Conservation (phyloP, 148 eudicot species). For the Fallopia convolvulus region DNA sequence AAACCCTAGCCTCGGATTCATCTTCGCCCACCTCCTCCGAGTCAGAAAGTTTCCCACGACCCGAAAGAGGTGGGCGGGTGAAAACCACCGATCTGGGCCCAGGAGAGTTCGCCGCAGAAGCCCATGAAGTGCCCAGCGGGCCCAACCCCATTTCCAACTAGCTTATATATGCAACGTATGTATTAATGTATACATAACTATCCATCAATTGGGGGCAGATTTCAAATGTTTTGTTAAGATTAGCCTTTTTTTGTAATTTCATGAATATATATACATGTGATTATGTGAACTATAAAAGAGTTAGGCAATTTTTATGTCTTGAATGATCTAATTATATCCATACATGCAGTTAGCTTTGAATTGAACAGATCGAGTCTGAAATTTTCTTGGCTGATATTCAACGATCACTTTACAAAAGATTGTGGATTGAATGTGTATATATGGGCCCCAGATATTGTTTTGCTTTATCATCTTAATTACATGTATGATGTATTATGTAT, state of each 20-base stretch:
- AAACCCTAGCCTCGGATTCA: neutral
- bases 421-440: too few relatives aligned
- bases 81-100: neutral
- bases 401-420: too few relatives aligned
- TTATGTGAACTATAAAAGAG: neutral
- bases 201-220: neutral
- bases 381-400: too few relatives aligned
- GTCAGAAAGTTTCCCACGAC: neutral
- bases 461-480: too few relatives aligned
- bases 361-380: too few relatives aligned
- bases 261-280: neutral
- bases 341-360: too few relatives aligned
- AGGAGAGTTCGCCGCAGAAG: neutral
- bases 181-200: neutral
- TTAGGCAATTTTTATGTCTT: neutral
- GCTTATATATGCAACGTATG: neutral
- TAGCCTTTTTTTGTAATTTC: neutral
- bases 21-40: neutral
- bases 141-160: conserved; percentile 7
- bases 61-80: neutral
- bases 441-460: too few relatives aligned
- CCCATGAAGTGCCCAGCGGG: conserved; percentile 4
- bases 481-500: too few relatives aligned
- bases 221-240: neutral
- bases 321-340: neutral